Base-by-base conservation (phyloP, 2,329 filamentous ascomycete genomes). In the Gaeumannomyces sp. region DNA sequence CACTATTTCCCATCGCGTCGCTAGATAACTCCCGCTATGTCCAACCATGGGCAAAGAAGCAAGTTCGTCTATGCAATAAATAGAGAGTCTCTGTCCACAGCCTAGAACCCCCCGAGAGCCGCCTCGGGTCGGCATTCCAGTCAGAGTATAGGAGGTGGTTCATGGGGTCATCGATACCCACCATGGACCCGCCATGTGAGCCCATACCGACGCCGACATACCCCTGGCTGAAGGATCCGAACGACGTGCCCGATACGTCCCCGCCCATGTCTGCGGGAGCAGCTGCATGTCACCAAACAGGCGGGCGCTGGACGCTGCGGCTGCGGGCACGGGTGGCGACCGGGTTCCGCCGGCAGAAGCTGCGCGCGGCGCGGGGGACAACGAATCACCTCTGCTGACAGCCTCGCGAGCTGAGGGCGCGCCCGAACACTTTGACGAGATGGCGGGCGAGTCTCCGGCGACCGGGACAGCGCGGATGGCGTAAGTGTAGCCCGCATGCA, bases 401-500 rank as follows among this genome's bases (percentile, higher is more conserved):
- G 22, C 45, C 22, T 53, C 45, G 19, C 19, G 4, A 2, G 45
- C 45, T 7, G 38, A 50, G 45, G 45, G 45, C 19, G 45, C 45
- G 8, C 45, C 45, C 10, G 45, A 53, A 25, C 45, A 25, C 22
- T n/a, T 53, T n/a, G 45, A 53, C 45, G 45, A 53, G 6, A 53
- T 53, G 7, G 45, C 19, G 25, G 45, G 45, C n/a, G 45, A 53
- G 22, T 3, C 45, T 22, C 45, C 7, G 22, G 2, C 45, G 45
- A 4, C 45, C 1, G 45, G 45, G 7, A 22, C 45, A 4, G 45
- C 45, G 7, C 57, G 57, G 25, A 29, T 22, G 16, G 27, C 25
- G 35, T 62, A 62, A 11, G 60, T 25, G 19, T 19, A 28, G 25
- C 60, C 60, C 4, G 33, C 60, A 14, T 62, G 60, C 16, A 45